Conservation (phyloP, 1,284 basidiomycete species). For the Pisolithus thermaeus region DNA sequence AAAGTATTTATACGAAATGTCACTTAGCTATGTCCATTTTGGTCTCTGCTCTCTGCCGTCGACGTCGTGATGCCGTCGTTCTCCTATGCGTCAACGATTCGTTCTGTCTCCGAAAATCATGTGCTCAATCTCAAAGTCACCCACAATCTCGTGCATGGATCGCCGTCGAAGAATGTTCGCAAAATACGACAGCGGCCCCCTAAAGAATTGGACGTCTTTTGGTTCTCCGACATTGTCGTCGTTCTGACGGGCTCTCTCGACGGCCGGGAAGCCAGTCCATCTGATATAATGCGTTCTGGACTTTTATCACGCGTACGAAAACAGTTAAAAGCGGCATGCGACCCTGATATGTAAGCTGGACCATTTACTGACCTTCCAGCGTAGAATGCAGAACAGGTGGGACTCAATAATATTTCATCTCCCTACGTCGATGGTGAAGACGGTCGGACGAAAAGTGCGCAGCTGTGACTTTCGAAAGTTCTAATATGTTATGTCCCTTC, state of each 20-base stretch:
- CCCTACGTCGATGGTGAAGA: conserved; percentile 41
- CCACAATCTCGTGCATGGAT: conserved; percentile 36
- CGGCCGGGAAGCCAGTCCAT: conserved; percentile 33
- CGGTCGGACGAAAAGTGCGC: conserved; percentile 38
- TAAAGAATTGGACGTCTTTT: conserved; percentile 44
- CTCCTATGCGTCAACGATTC: conserved; percentile 27
- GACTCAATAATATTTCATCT: conserved; percentile 49
- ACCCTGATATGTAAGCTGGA: conserved; percentile 1
- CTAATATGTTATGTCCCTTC: conserved; percentile 10
- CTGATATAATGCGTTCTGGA: conserved; percentile 42
- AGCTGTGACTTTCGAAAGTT: not conserved
- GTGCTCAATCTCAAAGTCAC: conserved; percentile 30
- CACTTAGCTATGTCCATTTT: conserved; percentile 11
- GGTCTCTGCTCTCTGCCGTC: not conserved
- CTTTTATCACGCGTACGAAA: conserved; percentile 43
- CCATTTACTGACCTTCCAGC: conserved; percentile 12
- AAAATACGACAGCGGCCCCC: conserved; percentile 37
- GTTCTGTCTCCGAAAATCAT: conserved; percentile 27
- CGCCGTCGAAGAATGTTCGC: conserved; percentile 28
- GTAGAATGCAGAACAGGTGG: conserved; percentile 55
- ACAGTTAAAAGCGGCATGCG: conserved; percentile 46
- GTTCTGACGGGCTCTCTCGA: conserved; percentile 49
- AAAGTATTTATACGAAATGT: conserved; percentile 18
- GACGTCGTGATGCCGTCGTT: conserved; percentile 33
- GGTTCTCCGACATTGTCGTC: conserved; percentile 46